These are phyloP conservation scores for Kwoniella dejecticola DNA, from an alignment of 768 basidiomycete species.

Conservation along the genomic window DNA sequence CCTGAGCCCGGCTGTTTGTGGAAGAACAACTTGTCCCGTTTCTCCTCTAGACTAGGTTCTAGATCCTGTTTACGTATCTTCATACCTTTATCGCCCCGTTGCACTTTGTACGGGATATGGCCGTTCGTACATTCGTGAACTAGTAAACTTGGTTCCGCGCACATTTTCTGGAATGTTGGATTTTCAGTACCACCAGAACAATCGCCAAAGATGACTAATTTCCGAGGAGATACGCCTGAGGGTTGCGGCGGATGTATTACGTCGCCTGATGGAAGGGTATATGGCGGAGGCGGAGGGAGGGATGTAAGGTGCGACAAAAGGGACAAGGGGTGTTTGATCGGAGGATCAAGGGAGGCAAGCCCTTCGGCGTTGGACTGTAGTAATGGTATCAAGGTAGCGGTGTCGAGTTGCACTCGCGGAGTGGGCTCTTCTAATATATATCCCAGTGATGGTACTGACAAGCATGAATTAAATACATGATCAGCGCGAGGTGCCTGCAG, in stretches of 20 bases:
- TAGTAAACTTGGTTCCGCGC: conserved; percentile 48
- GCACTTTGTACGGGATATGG: conserved; percentile 63
- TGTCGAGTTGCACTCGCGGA: conserved; percentile 43
- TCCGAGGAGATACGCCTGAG: conserved; percentile 30
- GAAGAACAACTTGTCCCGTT: conserved; percentile 30
- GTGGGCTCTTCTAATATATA: conserved; percentile 51
- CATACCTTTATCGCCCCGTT: conserved; percentile 66
- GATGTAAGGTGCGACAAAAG: conserved; percentile 47
- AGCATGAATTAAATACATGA: no score
- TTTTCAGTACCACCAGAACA: conserved; percentile 51
- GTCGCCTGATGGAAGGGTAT: conserved; percentile 46
- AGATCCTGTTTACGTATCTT: conserved; percentile 62
- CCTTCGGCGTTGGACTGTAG: conserved; percentile 43
- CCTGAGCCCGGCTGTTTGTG: neutral
- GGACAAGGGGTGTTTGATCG: conserved; percentile 45
- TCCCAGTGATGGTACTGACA: conserved; percentile 47
- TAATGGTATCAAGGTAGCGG: conserved; percentile 39
- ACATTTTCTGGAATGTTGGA: conserved; percentile 35
- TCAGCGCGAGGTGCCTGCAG: no score
- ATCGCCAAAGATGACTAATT: conserved; percentile 53
- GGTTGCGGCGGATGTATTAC: conserved; percentile 43
- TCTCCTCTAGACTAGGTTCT: conserved; percentile 58
- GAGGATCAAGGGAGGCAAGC: conserved; percentile 39
- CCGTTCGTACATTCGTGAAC: conserved; percentile 56
- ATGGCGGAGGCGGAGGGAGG: conserved; percentile 41